phyloP scores from a whole-genome alignment of 495 filamentous ascomycete genomes.

The Delitschia confertaspora region DNA sequence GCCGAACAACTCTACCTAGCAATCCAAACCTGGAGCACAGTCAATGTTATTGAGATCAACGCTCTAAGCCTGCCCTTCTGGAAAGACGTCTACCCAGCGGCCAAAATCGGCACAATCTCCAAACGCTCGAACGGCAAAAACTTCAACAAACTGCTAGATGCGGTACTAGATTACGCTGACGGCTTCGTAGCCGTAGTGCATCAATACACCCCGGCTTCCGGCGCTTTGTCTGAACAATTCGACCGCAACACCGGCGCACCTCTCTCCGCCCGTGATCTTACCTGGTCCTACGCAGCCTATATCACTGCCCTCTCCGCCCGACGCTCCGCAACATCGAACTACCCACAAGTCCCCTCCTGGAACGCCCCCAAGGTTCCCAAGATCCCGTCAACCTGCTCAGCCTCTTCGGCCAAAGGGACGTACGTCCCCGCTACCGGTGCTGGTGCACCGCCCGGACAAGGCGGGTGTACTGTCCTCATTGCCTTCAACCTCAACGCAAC shows the following conservation, averaged over 20 bases:
- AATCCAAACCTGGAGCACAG: conserved; percentile 48
- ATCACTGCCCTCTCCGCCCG: conserved; percentile 47
- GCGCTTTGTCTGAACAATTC: conserved; percentile 54
- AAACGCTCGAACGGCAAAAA: conserved; percentile 41
- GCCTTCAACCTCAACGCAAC: conserved; percentile 51
- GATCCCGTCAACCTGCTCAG: conserved; percentile 47
- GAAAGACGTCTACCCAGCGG: conserved; percentile 41
- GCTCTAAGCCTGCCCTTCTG: conserved; percentile 50
- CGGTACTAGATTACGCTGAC: conserved; percentile 53
- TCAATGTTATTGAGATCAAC: conserved; percentile 44
- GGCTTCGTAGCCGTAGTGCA: conserved; percentile 48
- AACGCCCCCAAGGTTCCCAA: conserved; percentile 43
- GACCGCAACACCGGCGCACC: conserved; percentile 43
- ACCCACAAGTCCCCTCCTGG: conserved; percentile 38
- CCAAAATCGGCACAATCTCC: conserved; percentile 43
- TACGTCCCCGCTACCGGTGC: conserved; percentile 50
- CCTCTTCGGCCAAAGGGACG: conserved; percentile 46
- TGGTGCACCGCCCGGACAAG: conserved; percentile 47
- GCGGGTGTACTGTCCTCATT: conserved; percentile 30
- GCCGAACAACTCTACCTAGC: conserved; percentile 61
- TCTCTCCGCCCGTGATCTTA: conserved; percentile 52
- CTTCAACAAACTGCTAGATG: conserved; percentile 44
- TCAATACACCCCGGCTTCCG: conserved; percentile 42
- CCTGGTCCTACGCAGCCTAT: conserved; percentile 64
- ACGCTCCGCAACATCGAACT: conserved; percentile 39